A percentile compares a stretch with the other conserved stretches of the same genome.
These are phyloP conservation scores for Chaetomiaceae sp. DNA, from an alignment of 2,329 filamentous ascomycete genomes.

Conservation along the genomic window DNA sequence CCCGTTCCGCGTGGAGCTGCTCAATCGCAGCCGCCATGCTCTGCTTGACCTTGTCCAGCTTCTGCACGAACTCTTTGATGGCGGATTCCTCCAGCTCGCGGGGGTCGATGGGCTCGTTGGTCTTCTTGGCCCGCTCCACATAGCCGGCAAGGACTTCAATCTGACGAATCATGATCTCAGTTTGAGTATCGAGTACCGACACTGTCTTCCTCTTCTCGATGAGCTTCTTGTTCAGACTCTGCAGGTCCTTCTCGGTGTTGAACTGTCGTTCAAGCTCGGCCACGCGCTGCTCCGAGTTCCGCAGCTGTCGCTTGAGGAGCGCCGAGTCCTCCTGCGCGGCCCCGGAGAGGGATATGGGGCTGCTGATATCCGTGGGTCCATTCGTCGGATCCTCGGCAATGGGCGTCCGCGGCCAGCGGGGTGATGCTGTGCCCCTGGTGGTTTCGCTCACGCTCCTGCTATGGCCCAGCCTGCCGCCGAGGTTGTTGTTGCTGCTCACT, in stretches of 20 bases:
- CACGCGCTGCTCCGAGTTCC: conserved; percentile 76
- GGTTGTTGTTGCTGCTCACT: conserved; percentile 39
- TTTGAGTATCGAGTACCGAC: conserved; percentile 86
- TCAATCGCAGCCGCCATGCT: conserved; percentile 53
- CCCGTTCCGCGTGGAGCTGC: conserved; percentile 62
- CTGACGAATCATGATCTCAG: conserved; percentile 91
- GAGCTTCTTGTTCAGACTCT: conserved; percentile 78
- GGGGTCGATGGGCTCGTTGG: conserved; percentile 71
- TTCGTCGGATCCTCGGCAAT: conserved; percentile 45
- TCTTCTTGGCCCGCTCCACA: conserved; percentile 78
- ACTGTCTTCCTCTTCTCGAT: conserved; percentile 94
- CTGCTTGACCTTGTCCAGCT: conserved; percentile 55
- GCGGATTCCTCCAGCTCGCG: conserved; percentile 80
- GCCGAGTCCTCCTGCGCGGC: conserved; percentile 54
- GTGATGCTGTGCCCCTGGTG: conserved; percentile 57
- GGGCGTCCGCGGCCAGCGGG: conserved; percentile 65
- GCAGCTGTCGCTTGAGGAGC: conserved; percentile 67
- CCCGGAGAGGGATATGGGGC: conserved; percentile 60
- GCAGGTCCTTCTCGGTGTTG: conserved; percentile 56
- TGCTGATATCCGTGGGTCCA: conserved; percentile 58
- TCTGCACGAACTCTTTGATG: conserved; percentile 84
- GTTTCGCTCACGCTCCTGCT: conserved; percentile 60
- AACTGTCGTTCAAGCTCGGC: conserved; percentile 82
- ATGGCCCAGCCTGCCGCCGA: conserved; percentile 44
- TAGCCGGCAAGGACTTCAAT: conserved; percentile 85